Conservation (phyloP, 371 early-diverging fungal species). For the Mortierella sp. region DNA sequence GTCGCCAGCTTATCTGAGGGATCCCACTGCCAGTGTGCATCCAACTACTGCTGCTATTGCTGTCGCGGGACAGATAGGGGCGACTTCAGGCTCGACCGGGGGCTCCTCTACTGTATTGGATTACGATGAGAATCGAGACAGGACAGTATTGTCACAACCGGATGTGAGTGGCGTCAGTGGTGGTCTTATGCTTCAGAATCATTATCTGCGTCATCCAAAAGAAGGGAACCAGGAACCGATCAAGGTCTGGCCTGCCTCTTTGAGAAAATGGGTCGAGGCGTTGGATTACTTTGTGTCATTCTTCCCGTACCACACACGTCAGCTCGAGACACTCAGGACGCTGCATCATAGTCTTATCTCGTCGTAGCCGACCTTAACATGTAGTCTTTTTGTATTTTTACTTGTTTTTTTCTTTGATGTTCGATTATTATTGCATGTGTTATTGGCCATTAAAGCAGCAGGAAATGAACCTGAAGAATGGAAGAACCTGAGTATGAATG, state of each 20-base stretch:
- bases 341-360: constrained; percentile 53
- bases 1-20: constrained; percentile 44
- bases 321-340: constrained; percentile 52
- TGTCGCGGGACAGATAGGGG: background rate
- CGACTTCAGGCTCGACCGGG: too few species aligned
- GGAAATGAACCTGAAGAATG: too few species aligned
- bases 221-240: constrained; percentile 16
- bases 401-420: background rate
- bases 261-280: constrained; percentile 56
- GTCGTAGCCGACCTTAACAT: constrained; percentile 2
- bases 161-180: constrained; percentile 23
- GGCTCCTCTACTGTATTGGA: background rate
- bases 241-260: constrained; percentile 51
- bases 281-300: constrained; percentile 57
- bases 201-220: constrained; percentile 21
- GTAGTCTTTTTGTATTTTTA: background rate
- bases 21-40: background rate
- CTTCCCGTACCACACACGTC: constrained; percentile 57
- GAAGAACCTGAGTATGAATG: too few species aligned
- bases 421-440: too few species aligned
- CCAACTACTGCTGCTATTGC: background rate
- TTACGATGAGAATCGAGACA: constrained; percentile 21
- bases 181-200: background rate
- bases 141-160: constrained; percentile 6
- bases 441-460: too few species aligned